These are phyloP conservation scores for Salix dunnii DNA, from an alignment of 345 rosid genomes.

Conservation along the genomic window DNA sequence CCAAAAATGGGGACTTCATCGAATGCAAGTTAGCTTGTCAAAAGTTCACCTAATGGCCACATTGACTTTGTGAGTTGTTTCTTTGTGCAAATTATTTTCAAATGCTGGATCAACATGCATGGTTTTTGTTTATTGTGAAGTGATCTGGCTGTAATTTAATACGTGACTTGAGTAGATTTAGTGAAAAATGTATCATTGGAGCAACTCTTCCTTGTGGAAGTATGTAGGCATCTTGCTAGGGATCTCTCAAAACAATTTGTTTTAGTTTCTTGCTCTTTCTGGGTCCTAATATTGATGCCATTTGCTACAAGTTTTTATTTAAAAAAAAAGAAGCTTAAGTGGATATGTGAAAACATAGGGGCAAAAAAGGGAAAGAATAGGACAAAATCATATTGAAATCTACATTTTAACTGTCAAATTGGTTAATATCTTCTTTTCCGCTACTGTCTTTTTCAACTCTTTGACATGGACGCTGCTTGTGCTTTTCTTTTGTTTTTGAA, in stretches of 20 bases:
- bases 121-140: not conserved
- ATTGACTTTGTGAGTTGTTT: conserved; percentile 53
- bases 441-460: too few species aligned
- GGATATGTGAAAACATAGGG: too few species aligned
- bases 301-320: too few species aligned
- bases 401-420: too few species aligned
- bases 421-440: too few species aligned
- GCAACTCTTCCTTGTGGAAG: not conserved
- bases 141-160: not conserved
- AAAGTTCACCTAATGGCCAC: conserved; percentile 71
- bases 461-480: too few species aligned
- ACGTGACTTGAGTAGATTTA: not conserved
- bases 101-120: not conserved
- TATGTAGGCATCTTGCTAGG: not conserved
- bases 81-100: not conserved
- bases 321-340: too few species aligned
- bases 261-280: not conserved
- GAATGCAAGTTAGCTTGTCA: conserved; percentile 61
- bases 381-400: too few species aligned
- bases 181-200: not conserved
- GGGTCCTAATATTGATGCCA: too few species aligned
- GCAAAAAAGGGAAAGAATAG: too few species aligned
- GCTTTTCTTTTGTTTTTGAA: too few species aligned
- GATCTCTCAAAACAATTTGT: not conserved
- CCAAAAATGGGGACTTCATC: conserved; percentile 68